These are phyloP conservation scores for Ophiostoma ulmi DNA, from an alignment of 2,329 filamentous ascomycete genomes.

Conservation along the genomic window DNA sequence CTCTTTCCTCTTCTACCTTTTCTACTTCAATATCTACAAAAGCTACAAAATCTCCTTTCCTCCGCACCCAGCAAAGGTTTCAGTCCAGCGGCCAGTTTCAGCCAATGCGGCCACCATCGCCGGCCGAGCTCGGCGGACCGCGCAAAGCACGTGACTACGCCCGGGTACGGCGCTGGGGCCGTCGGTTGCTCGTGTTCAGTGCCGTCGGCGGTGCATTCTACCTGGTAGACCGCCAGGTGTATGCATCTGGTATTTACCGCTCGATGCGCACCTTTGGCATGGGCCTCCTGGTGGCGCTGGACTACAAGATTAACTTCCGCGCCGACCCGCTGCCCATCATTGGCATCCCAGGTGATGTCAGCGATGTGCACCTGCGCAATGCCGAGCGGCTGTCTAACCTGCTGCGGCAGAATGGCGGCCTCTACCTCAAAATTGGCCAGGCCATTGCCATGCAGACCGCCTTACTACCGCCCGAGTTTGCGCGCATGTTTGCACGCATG, in stretches of 20 bases:
- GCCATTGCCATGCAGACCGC: slow-evolving; percentile 98
- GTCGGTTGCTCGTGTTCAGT: slow-evolving; percentile 61
- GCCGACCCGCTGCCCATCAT: slow-evolving; percentile 58
- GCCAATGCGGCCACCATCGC: slow-evolving; percentile 69
- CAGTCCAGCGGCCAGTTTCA: slow-evolving; percentile 44
- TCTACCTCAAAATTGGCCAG: slow-evolving; percentile 97
- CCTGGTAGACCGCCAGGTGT: slow-evolving; percentile 65
- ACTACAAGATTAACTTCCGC: slow-evolving; percentile 97
- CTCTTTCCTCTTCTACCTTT: background rate
- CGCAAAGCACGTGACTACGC: slow-evolving; percentile 65
- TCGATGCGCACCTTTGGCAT: slow-evolving; percentile 75
- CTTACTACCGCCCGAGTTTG: slow-evolving; percentile 86
- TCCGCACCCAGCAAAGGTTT: slow-evolving; percentile 3
- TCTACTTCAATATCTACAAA: background rate
- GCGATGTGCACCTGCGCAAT: slow-evolving; percentile 75
- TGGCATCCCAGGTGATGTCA: slow-evolving; percentile 54
- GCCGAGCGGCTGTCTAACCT: slow-evolving; percentile 78
- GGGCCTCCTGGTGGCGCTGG: slow-evolving; percentile 74
- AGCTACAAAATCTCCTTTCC: background rate
- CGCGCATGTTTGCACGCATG: slow-evolving; percentile 93
- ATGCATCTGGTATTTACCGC: slow-evolving; percentile 72
- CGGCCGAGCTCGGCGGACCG: slow-evolving; percentile 70
- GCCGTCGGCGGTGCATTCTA: slow-evolving; percentile 58
- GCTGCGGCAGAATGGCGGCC: slow-evolving; percentile 77
- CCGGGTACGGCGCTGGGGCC: slow-evolving; percentile 68